Percentiles rank a stretch among this genome's conserved stretches.
Conservation (phyloP, 2,329 filamentous ascomycete genomes). For the Macrophomina phaseolina region DNA sequence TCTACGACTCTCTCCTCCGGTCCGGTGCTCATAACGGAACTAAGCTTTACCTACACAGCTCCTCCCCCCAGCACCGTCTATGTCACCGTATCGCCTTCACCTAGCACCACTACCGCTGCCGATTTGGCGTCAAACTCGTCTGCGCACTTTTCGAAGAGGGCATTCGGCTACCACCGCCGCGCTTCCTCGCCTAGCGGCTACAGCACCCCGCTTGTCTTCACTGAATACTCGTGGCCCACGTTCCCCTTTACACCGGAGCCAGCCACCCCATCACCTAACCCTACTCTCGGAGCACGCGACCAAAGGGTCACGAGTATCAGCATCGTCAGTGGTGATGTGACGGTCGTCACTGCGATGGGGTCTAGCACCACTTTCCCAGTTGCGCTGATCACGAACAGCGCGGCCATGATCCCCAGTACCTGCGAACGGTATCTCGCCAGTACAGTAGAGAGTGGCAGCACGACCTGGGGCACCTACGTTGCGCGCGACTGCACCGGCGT, state of each 20-base stretch:
- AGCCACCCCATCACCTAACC: neutral
- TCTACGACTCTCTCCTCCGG: too few species aligned
- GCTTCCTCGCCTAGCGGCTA: neutral
- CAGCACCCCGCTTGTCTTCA: neutral
- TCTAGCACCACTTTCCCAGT: constrained; percentile 1
- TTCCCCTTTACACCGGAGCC: neutral
- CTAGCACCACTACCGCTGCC: neutral
- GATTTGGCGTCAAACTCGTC: neutral
- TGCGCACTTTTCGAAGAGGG: neutral
- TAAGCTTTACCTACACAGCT: too few species aligned
- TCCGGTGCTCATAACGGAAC: too few species aligned
- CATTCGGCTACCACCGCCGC: too few species aligned
- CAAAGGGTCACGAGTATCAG: neutral
- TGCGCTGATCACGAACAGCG: neutral
- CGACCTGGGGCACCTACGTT: constrained; percentile 5
- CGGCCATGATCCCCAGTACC: neutral
- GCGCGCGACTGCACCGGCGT: constrained; percentile 6
- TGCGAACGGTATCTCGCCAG: neutral
- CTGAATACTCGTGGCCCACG: neutral
- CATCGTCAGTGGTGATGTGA: neutral
- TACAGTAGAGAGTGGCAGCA: neutral
- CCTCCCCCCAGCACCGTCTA: too few species aligned
- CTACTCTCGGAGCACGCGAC: neutral
- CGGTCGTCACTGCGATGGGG: neutral
- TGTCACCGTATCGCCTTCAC: too few species aligned